Percentiles rank a stretch among this genome's conserved stretches.
phyloP scores from a whole-genome alignment of 1,139 yeast genomes.

The Magnusiomyces suaveolens region DNA sequence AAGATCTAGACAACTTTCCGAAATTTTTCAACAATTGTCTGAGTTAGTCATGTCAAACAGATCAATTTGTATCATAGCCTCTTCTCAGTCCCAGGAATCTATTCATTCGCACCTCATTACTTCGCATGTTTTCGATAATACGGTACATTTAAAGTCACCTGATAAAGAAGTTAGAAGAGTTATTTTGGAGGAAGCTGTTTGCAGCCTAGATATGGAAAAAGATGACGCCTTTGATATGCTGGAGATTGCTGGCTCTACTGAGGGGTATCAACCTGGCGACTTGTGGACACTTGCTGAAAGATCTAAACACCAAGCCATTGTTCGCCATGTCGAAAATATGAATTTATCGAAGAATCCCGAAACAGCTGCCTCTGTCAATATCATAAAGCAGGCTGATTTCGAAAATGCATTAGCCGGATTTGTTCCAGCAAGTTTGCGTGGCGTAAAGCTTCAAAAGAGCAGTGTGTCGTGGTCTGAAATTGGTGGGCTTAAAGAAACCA shows the following conservation, averaged over 20 bases:
- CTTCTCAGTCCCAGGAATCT: slow-evolving; percentile 56
- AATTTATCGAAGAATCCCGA: slow-evolving; percentile 12
- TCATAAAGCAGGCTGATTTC: slow-evolving; percentile 34
- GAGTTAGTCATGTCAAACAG: slow-evolving; percentile 36
- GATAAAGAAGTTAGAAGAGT: slow-evolving; percentile 50
- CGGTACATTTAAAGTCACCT: slow-evolving; percentile 58
- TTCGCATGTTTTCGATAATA: slow-evolving; percentile 63
- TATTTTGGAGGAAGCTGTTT: slow-evolving; percentile 43
- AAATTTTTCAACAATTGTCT: slow-evolving; percentile 35
- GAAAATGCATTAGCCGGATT: slow-evolving; percentile 54
- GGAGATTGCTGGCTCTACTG: slow-evolving; percentile 70
- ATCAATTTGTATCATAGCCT: slow-evolving; percentile 44
- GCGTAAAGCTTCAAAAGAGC: slow-evolving; percentile 76
- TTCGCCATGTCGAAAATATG: slow-evolving; percentile 17
- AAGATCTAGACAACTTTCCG: slow-evolving; percentile 51
- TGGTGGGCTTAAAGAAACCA: slow-evolving; percentile 78
- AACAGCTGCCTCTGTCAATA: slow-evolving; percentile 1
- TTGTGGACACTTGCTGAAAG: slow-evolving; percentile 64
- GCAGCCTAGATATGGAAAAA: slow-evolving; percentile 28
- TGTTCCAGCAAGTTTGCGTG: slow-evolving; percentile 74
- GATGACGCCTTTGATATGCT: slow-evolving; percentile 44
- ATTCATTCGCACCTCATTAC: slow-evolving; percentile 54
- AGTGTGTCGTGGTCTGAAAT: slow-evolving; percentile 74
- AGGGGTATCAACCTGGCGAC: slow-evolving; percentile 84
- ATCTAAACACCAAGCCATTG: slow-evolving; percentile 46